phyloP scores from a whole-genome alignment of 2,329 filamentous ascomycete species.

The Botrytis hyacinthi region DNA sequence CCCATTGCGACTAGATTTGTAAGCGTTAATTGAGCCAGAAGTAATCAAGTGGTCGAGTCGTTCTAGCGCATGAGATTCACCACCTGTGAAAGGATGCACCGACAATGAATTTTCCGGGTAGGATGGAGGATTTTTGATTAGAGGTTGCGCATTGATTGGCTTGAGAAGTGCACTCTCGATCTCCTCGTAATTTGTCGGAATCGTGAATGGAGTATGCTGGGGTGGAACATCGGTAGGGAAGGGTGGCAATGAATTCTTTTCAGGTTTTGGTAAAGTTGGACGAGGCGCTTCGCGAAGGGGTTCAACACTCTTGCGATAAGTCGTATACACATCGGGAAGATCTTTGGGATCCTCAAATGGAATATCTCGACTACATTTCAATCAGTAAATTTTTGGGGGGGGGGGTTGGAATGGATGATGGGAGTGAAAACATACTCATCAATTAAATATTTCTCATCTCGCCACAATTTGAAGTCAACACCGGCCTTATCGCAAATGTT shows the following conservation, averaged over 20 bases:
- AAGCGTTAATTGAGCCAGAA: constrained; percentile 58
- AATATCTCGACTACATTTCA: constrained; percentile 58
- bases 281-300: constrained; percentile 66
- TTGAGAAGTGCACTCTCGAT: constrained; percentile 54
- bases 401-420: neutral
- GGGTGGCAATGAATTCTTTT: constrained; percentile 52
- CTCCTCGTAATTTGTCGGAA: constrained; percentile 54
- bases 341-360: constrained; percentile 56
- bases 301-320: constrained; percentile 70
- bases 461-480: constrained; percentile 63
- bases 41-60: constrained; percentile 61
- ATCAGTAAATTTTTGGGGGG: neutral
- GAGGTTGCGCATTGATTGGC: constrained; percentile 52
- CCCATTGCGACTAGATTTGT: constrained; percentile 70
- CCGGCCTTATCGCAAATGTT: constrained; percentile 51
- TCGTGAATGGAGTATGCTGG: constrained; percentile 61
- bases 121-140: constrained; percentile 51
- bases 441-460: constrained; percentile 75
- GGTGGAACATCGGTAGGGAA: constrained; percentile 55
- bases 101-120: constrained; percentile 54
- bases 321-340: constrained; percentile 73
- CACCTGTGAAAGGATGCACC: constrained; percentile 66
- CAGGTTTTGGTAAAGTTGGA: constrained; percentile 52
- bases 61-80: constrained; percentile 58
- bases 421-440: constrained; percentile 62